Evolutionary conservation across 176 grass and related monocot species (phyloP), one percentile per base, ranked within the genome.

Genomic region (Avena atlantica): DNA sequence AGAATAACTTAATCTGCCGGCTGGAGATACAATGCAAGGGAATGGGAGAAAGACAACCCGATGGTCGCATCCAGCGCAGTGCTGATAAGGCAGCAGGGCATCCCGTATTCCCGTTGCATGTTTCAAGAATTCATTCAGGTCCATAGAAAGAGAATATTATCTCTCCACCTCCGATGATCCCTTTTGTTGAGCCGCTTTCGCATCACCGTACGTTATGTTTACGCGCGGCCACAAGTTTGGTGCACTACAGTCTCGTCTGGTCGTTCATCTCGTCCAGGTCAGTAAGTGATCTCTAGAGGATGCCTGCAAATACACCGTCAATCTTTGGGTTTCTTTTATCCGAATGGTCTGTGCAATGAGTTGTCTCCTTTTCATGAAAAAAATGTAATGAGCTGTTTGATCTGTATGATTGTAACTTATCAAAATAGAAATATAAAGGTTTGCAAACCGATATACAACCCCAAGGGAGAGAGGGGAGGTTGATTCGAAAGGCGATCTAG

Each of bases 11-110:
- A 81, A 50, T 69, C 56, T 45, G 69, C 69, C 72, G 75, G 59
- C 70, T 87, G 56, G 85, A 34, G 31, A 34, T 34, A 34, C 31
- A 34, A 34, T 34, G 31, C 31, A 34, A 34, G 31, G 31, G 31
- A 34, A 31, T 31, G 31, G 31, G 8, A 89, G 74, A 81, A 40
- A 40, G 67, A 81, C 81, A 89, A 9, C 53, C 42, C 58, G 16
- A 31, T 56, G 59, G 58, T 36, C 31, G 49, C 50, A 37, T 81
- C 78, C 69, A 78, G 21, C 48, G 5, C 5, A 10, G 29, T 76
- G 77, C 76, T 75, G 83, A 76, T 24, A 42, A 60, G 77, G 27
- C 74, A 44, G 78, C 23, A 50, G 42, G 44, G 69, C 86, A 81
- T 81, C 67, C 6, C 31, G 31, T 34, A 34, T 34, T 34, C 31